A percentile compares a stretch with the other conserved stretches of the same genome.
phyloP scores from a whole-genome alignment of 2,329 filamentous ascomycete species.

The Botrytis fabae region DNA sequence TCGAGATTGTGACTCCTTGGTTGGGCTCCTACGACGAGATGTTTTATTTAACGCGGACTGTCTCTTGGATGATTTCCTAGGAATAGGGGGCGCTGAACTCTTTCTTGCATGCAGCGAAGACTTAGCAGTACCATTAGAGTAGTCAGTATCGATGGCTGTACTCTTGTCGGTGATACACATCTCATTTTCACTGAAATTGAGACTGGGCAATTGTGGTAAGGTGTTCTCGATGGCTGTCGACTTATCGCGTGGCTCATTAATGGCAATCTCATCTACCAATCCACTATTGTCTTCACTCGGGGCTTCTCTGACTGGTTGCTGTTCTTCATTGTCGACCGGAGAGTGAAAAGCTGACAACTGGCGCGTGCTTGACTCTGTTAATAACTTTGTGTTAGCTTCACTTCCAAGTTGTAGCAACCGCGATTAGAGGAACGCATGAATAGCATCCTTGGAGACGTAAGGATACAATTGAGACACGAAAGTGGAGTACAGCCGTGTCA shows the following conservation, averaged over 20 bases:
- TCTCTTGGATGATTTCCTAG: slow-evolving; percentile 34
- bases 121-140: not conserved
- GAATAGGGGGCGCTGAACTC: slow-evolving; percentile 30
- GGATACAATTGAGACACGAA: not conserved
- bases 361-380: not conserved
- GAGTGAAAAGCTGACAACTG: not conserved
- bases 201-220: slow-evolving; percentile 15
- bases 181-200: slow-evolving; percentile 12
- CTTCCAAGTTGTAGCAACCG: not conserved
- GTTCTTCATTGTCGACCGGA: not conserved
- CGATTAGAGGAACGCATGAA: no score
- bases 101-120: slow-evolving; percentile 26
- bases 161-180: not conserved
- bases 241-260: not conserved
- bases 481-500: not conserved
- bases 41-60: slow-evolving; percentile 23
- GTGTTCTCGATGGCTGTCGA: not conserved
- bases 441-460: not conserved
- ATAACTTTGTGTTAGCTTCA: not conserved
- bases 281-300: not conserved
- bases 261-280: not conserved
- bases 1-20: not conserved
- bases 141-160: not conserved
- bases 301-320: not conserved
- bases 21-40: slow-evolving; percentile 8